Base-by-base conservation (phyloP, 805 yeast genomes). In the Pichia cephalocereana region DNA sequence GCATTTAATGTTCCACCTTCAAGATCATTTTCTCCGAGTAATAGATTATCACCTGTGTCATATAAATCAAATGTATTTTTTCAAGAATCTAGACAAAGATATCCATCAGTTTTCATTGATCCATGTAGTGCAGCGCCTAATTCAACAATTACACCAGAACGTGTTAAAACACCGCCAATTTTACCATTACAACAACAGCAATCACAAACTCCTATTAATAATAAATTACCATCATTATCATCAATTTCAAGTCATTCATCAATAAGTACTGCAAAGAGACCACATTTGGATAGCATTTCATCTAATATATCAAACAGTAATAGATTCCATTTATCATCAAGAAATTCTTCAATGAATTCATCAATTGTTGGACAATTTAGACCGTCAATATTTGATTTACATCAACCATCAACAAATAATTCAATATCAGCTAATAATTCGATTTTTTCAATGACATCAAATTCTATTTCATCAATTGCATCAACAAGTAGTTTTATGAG, bases 31-130 rank as follows among this genome's bases (percentile, higher is more conserved):
- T 45, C 53, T 26, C 54, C 46, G 41, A 57, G 46, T 46, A 52
- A 48, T 54, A 38, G 44, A 32, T 19, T 38, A 17, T 46, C 52
- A 12, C 45, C 51, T n/a, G 48, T 49, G 49, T 44, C 65, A 54
- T 48, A 42, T 45, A 41, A 56, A 58, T 34, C 59, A 54, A 49
- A 49, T 39, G 59, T 59, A 26, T 56, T 61, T 5, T 60, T 57
- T 38, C 63, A 55, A 44, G 54, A 62, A 9, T 53, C 63, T 26
- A 62, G 74, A 45, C 72, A 65, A 36, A 58, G 80, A 52, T 66
- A 70, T 47, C 79, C 79, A 5, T 74, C 79, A 11, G 62, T 75
- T 38, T 65, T 72, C 34, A 62, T 67, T 46, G 81, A 76, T 52
- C 81, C 81, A 1, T 64, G 75, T 47, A 75, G 76, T 2, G 71